These are phyloP conservation scores for Candida frijolesensis DNA, from an alignment of 1,139 yeast species.

Conservation along the genomic window DNA sequence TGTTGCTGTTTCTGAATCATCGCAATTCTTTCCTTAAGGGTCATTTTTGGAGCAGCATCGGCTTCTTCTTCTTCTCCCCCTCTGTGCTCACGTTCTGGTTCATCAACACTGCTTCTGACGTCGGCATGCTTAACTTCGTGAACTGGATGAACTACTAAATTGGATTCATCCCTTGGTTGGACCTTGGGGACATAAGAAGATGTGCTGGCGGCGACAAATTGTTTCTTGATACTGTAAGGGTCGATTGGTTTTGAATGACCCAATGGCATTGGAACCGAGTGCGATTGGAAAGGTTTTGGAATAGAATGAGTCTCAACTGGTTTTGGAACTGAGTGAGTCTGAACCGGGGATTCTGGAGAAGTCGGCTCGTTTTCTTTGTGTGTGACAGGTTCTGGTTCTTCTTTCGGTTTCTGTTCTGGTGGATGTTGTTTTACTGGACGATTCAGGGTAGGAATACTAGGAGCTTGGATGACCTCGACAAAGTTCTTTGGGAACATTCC, in stretches of 20 bases:
- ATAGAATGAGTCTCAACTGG: not conserved
- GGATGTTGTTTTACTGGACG: conserved; percentile 14
- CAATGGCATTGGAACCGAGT: conserved; percentile 21
- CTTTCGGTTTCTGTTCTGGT: not conserved
- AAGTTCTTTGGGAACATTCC: conserved; percentile 92
- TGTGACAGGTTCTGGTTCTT: not conserved
- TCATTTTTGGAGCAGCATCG: conserved; percentile 67
- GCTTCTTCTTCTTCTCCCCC: conserved; percentile 51
- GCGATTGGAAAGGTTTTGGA: conserved; percentile 1
- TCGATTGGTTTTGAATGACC: conserved; percentile 35
- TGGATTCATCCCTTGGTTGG: conserved; percentile 44
- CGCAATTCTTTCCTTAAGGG: conserved; percentile 85
- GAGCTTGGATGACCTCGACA: conserved; percentile 48
- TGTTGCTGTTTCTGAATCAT: conserved; percentile 79
- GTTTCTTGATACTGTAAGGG: conserved; percentile 47
- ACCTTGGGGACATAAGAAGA: conserved; percentile 49
- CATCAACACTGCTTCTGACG: conserved; percentile 22
- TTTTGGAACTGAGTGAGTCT: conserved; percentile 1
- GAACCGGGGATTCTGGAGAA: conserved; percentile 14
- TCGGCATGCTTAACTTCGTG: conserved; percentile 26
- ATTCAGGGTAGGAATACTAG: conserved; percentile 16
- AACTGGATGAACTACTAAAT: conserved; percentile 33
- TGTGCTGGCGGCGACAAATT: conserved; percentile 43
- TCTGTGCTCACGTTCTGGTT: conserved; percentile 17
- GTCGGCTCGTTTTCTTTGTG: not conserved